Evolutionary conservation across 2,329 filamentous ascomycete genomes (phyloP).

Genomic region (Penicillium sclerotigenum): DNA sequence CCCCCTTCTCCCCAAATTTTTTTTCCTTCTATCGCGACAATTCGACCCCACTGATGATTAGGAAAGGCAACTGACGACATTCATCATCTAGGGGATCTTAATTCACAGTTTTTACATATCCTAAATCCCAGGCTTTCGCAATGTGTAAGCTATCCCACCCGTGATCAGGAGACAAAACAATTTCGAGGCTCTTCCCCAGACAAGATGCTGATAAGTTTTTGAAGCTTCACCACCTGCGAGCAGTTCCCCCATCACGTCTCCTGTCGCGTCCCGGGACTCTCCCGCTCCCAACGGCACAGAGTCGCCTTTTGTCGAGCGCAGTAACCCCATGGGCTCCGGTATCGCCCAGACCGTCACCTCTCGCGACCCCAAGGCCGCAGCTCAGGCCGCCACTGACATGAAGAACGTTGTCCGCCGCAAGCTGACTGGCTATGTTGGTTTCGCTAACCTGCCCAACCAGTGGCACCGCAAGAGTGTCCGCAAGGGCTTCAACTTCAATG

Average conservation of each 20-base stretch:
- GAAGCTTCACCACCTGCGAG: conserved; percentile 36
- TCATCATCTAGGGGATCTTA: conserved; percentile 30
- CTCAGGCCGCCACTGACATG: conserved; percentile 63
- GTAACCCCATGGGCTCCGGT: conserved; percentile 55
- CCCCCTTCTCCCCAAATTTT: conserved; percentile 10
- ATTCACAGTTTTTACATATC: conserved; percentile 21
- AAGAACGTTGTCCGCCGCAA: conserved; percentile 98
- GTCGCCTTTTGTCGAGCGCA: conserved; percentile 57
- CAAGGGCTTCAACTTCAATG: conserved; percentile 99
- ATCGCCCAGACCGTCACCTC: conserved; percentile 60
- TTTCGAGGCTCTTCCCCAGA: conserved; percentile 4
- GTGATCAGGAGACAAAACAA: neutral
- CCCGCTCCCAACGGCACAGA: conserved; percentile 48
- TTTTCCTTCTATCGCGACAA: conserved; percentile 11
- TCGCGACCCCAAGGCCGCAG: conserved; percentile 60
- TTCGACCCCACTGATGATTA: conserved; percentile 11
- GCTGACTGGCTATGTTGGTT: conserved; percentile 96
- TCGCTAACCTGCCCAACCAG: conserved; percentile 98
- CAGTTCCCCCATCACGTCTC: conserved; percentile 33
- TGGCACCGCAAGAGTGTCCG: conserved; percentile 99
- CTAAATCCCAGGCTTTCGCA: conserved; percentile 26
- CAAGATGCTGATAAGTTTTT: conserved; percentile 25
- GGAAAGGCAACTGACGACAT: conserved; percentile 14
- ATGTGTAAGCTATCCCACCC: conserved; percentile 38
- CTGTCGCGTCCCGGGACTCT: conserved; percentile 36